Evolutionary conservation across 2,329 filamentous ascomycete genomes (phyloP).

Genomic region (Trichoderma sp.): DNA sequence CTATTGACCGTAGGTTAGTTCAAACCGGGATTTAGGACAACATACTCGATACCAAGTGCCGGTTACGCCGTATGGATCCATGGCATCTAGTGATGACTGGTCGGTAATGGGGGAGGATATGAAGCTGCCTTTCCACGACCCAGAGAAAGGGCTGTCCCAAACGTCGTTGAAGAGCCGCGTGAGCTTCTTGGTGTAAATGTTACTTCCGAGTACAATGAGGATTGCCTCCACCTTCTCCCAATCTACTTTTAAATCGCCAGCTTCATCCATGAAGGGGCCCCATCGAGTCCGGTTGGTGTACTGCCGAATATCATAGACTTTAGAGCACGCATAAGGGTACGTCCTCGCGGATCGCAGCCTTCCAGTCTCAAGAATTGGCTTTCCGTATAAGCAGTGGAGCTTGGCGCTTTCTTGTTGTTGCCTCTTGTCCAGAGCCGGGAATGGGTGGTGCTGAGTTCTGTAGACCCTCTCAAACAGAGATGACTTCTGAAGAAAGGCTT

Average conservation of each 20-base stretch:
- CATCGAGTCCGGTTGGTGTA: constrained; percentile 62
- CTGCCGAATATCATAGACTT: constrained; percentile 71
- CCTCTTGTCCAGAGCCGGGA: constrained; percentile 21
- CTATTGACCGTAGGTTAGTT: constrained; percentile 14
- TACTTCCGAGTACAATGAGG: constrained; percentile 65
- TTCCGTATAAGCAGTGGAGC: constrained; percentile 67
- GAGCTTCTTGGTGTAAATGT: constrained; percentile 52
- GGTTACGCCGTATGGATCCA: constrained; percentile 68
- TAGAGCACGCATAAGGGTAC: constrained; percentile 63
- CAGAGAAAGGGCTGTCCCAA: constrained; percentile 57
- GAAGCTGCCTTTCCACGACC: constrained; percentile 53
- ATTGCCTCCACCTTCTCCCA: constrained; percentile 80
- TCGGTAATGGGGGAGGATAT: constrained; percentile 37
- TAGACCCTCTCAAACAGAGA: constrained; percentile 58
- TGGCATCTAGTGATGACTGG: constrained; percentile 45
- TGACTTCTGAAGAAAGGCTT: constrained; percentile 63
- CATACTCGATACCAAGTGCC: constrained; percentile 69
- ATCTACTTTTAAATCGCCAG: constrained; percentile 57
- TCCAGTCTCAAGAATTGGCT: constrained; percentile 48
- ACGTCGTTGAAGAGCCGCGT: constrained; percentile 48
- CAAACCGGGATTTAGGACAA: not conserved
- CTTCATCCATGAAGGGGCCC: constrained; percentile 71
- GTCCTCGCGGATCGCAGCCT: constrained; percentile 38
- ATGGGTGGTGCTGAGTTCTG: not conserved
- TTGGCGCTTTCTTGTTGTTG: constrained; percentile 65